Evolutionary conservation across 2,329 filamentous ascomycete species (phyloP).

Genomic region (Podosphaera fusca): DNA sequence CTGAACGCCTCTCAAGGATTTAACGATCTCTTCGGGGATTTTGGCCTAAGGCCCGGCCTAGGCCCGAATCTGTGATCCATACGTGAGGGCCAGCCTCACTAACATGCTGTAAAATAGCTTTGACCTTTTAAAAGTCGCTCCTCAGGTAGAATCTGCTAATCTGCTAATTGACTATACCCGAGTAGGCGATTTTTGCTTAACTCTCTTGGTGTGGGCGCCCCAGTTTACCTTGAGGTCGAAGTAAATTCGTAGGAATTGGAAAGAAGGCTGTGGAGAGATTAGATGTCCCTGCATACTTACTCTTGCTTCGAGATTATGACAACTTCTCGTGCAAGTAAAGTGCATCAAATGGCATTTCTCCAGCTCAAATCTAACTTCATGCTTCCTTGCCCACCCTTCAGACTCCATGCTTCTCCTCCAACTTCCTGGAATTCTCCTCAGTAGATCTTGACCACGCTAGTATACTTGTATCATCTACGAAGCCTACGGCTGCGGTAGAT

Average conservation of each 20-base stretch:
- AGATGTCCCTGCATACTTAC: background rate
- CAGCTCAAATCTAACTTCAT: too few species aligned
- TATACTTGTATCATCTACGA: conserved; percentile 1
- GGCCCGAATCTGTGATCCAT: too few species aligned
- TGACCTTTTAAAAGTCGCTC: background rate
- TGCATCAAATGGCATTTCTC: background rate
- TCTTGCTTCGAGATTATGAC: background rate
- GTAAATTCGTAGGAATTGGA: background rate
- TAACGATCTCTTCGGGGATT: too few species aligned
- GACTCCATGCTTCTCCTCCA: too few species aligned
- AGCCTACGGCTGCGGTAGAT: background rate
- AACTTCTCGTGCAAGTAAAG: background rate
- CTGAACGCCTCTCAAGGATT: too few species aligned
- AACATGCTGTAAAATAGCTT: background rate
- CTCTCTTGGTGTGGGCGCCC: background rate
- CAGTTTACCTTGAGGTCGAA: background rate
- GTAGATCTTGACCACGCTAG: background rate
- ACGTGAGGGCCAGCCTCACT: too few species aligned
- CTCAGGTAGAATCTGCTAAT: background rate
- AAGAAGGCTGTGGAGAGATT: background rate
- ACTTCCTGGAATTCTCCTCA: too few species aligned
- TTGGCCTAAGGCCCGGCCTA: too few species aligned
- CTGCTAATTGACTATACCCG: background rate
- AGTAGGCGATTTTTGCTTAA: background rate
- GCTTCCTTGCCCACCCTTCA: too few species aligned